phyloP scores from a whole-genome alignment of 108 stramenopile species.

The Skeletonema costatum region DNA sequence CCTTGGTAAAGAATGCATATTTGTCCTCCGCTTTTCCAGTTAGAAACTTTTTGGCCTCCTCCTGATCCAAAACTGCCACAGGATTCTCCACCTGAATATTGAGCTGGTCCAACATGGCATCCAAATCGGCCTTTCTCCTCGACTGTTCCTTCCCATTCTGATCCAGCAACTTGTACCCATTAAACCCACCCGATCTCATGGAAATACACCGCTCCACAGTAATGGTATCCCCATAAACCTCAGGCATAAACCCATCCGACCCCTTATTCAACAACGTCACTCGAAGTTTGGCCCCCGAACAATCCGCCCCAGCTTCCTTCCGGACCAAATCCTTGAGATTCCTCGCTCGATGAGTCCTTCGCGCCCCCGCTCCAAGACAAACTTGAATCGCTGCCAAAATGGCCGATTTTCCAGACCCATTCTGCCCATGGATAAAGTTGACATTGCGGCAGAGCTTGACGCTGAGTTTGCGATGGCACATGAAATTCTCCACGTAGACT shows the following conservation, averaged over 20 bases:
- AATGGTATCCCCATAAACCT: conserved; percentile 89
- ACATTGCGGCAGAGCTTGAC: conserved; percentile 82
- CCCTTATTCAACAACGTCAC: conserved; percentile 92
- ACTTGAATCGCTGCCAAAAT: conserved; percentile 96
- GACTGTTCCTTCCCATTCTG: conserved; percentile 53
- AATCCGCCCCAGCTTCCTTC: conserved; percentile 69
- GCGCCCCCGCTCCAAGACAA: conserved; percentile 92
- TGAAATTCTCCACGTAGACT: conserved; percentile 94
- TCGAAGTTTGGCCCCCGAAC: conserved; percentile 70
- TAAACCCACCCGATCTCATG: conserved; percentile 63
- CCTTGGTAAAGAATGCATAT: conserved; percentile 95
- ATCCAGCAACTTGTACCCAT: conserved; percentile 80
- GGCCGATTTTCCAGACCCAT: conserved; percentile 94
- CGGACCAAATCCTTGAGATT: conserved; percentile 88
- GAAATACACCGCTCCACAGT: conserved; percentile 89
- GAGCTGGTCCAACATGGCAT: conserved; percentile 86
- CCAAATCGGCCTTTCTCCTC: conserved; percentile 80
- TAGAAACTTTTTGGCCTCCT: conserved; percentile 97
- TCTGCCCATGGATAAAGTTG: conserved; percentile 96
- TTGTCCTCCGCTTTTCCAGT: conserved; percentile 92
- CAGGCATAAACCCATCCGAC: conserved; percentile 82
- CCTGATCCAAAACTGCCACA: conserved; percentile 95
- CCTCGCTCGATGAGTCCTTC: conserved; percentile 83
- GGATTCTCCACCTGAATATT: conserved; percentile 96
- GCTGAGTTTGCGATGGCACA: conserved; percentile 87